These are phyloP conservation scores for Sporothrix variecibatus DNA, from an alignment of 2,329 filamentous ascomycete genomes.

Conservation along the genomic window DNA sequence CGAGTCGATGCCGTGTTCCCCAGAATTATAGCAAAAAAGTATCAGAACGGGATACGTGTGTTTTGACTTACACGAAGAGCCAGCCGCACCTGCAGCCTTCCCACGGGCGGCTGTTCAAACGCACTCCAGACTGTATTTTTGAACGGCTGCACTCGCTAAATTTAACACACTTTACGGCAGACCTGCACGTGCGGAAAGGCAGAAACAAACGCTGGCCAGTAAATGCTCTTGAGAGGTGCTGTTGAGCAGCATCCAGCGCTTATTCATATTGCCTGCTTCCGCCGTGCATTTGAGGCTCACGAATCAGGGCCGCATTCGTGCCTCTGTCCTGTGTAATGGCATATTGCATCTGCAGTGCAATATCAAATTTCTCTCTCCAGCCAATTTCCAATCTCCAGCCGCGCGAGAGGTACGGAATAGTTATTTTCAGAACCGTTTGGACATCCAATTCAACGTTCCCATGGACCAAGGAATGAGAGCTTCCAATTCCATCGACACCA, in stretches of 20 bases:
- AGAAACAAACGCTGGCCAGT: constrained; percentile 7
- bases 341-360: not conserved
- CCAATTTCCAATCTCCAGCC: not conserved
- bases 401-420: not conserved
- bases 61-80: not conserved
- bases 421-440: constrained; percentile 7
- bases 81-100: not conserved
- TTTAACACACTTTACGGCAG: not conserved
- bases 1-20: constrained; percentile 8
- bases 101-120: constrained; percentile 13
- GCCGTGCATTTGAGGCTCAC: not conserved
- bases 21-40: not conserved
- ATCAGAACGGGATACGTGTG: not conserved
- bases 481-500: no score
- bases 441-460: not conserved
- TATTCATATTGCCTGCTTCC: not conserved
- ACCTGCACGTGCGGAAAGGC: not conserved
- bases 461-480: not conserved
- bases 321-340: not conserved
- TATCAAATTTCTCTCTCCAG: not conserved
- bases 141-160: not conserved
- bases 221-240: not conserved
- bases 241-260: not conserved
- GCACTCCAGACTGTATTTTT: not conserved
- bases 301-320: not conserved